Conservation (phyloP, 2,329 filamentous ascomycete genomes). For the Amphichorda felina region DNA sequence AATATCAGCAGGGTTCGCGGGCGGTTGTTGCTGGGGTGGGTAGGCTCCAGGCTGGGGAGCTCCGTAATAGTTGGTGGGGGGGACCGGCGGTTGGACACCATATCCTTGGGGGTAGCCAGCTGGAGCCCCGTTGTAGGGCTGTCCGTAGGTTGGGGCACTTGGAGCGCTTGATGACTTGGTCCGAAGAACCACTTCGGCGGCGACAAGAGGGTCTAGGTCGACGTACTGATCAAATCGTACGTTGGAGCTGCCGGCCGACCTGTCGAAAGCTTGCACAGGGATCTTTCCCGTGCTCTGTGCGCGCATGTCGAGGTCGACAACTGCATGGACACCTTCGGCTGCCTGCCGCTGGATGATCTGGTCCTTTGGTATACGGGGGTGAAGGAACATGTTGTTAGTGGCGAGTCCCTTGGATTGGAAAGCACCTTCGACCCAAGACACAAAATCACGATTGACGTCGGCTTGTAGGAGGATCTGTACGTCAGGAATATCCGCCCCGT, state of each 20-base stretch:
- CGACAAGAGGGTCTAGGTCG: slow-evolving; percentile 65
- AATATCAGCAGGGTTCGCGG: slow-evolving; percentile 31
- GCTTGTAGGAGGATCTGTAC: slow-evolving; percentile 79
- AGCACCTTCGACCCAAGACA: slow-evolving; percentile 67
- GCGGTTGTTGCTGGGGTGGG: slow-evolving; percentile 17
- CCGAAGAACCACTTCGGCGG: slow-evolving; percentile 68
- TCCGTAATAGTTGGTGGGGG: slow-evolving; percentile 5
- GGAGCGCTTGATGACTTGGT: slow-evolving; percentile 39
- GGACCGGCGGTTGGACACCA: slow-evolving; percentile 13
- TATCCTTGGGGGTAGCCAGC: slow-evolving; percentile 18
- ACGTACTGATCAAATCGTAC: slow-evolving; percentile 82
- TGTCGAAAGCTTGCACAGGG: slow-evolving; percentile 75
- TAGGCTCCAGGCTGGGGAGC: slow-evolving; percentile 17
- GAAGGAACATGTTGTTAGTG: slow-evolving; percentile 69
- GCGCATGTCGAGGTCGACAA: slow-evolving; percentile 61
- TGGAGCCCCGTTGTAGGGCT: slow-evolving; percentile 12
- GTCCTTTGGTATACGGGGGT: slow-evolving; percentile 62
- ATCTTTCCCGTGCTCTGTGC: slow-evolving; percentile 65
- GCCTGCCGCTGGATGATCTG: slow-evolving; percentile 78
- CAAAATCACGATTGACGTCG: slow-evolving; percentile 67
- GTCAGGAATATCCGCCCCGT: slow-evolving; percentile 69
- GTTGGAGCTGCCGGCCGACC: slow-evolving; percentile 59
- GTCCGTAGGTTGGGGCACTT: slow-evolving; percentile 17
- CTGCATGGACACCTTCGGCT: slow-evolving; percentile 76
- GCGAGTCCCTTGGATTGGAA: slow-evolving; percentile 63